Conservation (phyloP, 2,329 filamentous ascomycete genomes). For the Phyllosticta citribraziliensis region DNA sequence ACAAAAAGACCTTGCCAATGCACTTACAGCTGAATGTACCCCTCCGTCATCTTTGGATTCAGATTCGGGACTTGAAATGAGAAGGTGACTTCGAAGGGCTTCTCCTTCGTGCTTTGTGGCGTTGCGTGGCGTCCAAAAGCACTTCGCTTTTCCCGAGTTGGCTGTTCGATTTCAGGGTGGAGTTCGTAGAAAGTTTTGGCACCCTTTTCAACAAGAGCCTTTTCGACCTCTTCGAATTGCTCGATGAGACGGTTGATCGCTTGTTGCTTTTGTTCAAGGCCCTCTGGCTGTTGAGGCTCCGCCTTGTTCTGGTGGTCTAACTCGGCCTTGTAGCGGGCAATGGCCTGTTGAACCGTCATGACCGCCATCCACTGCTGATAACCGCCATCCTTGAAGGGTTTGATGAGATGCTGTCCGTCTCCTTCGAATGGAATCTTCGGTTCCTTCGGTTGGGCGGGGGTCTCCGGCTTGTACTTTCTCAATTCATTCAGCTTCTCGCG, state of each 20-base stretch:
- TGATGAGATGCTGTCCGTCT: conserved; percentile 23
- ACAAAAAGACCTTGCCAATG: not conserved
- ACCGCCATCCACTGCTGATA: conserved; percentile 51
- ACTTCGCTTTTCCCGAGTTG: conserved; percentile 2
- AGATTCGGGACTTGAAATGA: conserved; percentile 41
- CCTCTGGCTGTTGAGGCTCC: conserved; percentile 15
- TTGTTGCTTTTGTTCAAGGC: conserved; percentile 43
- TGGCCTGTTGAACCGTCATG: conserved; percentile 30
- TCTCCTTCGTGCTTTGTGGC: not conserved
- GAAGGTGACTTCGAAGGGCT: conserved; percentile 30
- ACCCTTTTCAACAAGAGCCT: conserved; percentile 44
- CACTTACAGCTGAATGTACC: conserved; percentile 55
- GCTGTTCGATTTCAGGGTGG: conserved; percentile 36
- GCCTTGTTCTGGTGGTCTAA: conserved; percentile 16
- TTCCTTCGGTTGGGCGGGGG: not conserved
- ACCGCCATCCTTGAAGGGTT: conserved; percentile 40
- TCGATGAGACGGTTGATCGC: conserved; percentile 43
- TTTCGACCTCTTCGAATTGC: conserved; percentile 48
- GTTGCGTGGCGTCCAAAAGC: not conserved
- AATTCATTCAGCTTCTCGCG: conserved; percentile 43
- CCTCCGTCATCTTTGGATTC: conserved; percentile 45
- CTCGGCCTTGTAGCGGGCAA: conserved; percentile 26
- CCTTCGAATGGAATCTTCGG: conserved; percentile 18
- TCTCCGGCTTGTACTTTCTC: conserved; percentile 27
- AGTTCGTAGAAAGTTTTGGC: conserved; percentile 60